Base-by-base conservation (phyloP, 106 monocot species). In the Agapanthus africanus region DNA sequence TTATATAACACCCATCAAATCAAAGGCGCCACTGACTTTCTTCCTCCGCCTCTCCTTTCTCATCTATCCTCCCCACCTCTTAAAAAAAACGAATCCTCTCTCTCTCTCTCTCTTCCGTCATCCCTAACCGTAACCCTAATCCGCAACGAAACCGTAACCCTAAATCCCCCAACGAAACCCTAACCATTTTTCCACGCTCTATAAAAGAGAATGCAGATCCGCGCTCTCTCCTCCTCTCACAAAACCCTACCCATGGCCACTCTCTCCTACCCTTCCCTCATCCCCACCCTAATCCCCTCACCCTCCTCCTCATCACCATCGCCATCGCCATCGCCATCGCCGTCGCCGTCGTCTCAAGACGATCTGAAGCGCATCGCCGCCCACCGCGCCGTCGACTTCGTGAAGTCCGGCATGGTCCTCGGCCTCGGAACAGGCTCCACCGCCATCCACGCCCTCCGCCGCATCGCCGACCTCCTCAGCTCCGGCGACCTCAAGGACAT, bases 351-450 rank as follows among this genome's bases (percentile, higher is more conserved):
- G 87, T 71, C 64, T 47, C 93, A 93, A 68, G 93, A 90, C 4
- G 93, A 90, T 1, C 71, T 88, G 36, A 94, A 94, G 79, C 75
- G 87, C 16, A 70, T 82, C 37, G 94, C 94, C 16, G 88, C 87
- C 44, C 71, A 94, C 79, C 80, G 71, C 4, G 94, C 87, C 13
- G 85, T 88, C 5, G 90, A 90, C 8, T 54, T 72, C 52, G 87
- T 94, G 19, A 44, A 80, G 34, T 83, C 94, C 44, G 80, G 82
- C 68, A 94, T 91, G 90, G 81, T 87, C 31, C 69, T 94, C 32
- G 90, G 94, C 37, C 85, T 94, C 37, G 90, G 90, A 60, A 94
- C 90, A 6, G 94, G 90, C n/a, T 94, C 94, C 70, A 90, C 87
- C 66, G 88, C 94, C 40, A 80, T 73, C 64, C 85, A 94, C 82